Conservation (phyloP, 106 monocot genomes). For the Xerophyta viscosa region DNA sequence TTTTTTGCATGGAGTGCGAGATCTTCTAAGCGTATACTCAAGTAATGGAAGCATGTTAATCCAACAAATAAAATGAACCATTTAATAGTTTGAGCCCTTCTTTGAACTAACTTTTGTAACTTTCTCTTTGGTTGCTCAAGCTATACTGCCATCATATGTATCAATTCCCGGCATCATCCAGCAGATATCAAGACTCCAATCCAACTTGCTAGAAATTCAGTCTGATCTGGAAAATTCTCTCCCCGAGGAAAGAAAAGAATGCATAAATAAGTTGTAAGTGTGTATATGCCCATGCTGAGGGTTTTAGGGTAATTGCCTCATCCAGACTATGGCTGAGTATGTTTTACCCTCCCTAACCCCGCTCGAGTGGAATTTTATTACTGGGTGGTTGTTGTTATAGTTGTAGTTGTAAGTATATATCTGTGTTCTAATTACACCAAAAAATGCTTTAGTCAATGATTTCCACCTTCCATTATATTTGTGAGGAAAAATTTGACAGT, state of each 20-base stretch:
- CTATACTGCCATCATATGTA: constrained; percentile 61
- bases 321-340: not conserved
- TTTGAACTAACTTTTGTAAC: not conserved
- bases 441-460: too few species aligned
- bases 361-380: too few species aligned
- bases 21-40: constrained; percentile 77
- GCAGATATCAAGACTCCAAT: constrained; percentile 72
- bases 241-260: constrained; percentile 84
- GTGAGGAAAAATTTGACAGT: too few species aligned
- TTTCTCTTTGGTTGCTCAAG: constrained; percentile 58
- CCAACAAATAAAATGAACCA: too few species aligned
- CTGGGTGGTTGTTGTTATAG: too few species aligned
- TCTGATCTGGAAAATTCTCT: constrained; percentile 87
- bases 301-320: too few species aligned
- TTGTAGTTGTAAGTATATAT: too few species aligned
- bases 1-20: constrained; percentile 84
- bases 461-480: too few species aligned
- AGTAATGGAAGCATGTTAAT: constrained; percentile 24
- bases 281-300: too few species aligned
- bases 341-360: too few species aligned
- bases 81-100: not conserved
- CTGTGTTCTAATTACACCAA: too few species aligned
- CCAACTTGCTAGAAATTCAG: constrained; percentile 78
- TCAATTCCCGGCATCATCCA: constrained; percentile 90
- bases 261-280: constrained; percentile 92